Conservation (phyloP, 495 filamentous ascomycete genomes). For the Daldinia concentrica region DNA sequence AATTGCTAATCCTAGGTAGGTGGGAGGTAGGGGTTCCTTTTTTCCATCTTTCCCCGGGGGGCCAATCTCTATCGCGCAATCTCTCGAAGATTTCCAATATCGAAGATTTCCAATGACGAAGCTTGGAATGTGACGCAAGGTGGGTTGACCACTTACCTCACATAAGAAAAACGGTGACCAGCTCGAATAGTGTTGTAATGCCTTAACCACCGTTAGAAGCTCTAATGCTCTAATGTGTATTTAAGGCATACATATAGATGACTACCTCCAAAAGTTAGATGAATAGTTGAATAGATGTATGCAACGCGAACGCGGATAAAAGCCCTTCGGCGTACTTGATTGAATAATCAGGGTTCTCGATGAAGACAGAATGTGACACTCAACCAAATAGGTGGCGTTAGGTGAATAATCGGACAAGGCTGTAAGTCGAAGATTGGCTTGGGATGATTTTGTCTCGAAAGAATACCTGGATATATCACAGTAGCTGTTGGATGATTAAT, state of each 20-base stretch:
- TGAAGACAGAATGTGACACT: conserved; percentile 21
- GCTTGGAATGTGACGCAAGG: not conserved
- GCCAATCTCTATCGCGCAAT: not conserved
- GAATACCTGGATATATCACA: not conserved
- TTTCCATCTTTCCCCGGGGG: not conserved
- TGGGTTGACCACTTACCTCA: not conserved
- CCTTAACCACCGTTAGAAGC: not conserved
- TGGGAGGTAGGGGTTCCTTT: conserved; percentile 5
- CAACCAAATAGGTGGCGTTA: conserved; percentile 12
- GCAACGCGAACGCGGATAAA: not conserved
- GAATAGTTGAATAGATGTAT: conserved; percentile 1
- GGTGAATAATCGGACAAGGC: conserved; percentile 23
- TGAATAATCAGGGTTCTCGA: conserved; percentile 20
- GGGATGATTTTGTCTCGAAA: conserved; percentile 29
- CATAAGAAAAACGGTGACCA: not conserved
- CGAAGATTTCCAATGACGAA: not conserved
- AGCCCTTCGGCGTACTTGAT: conserved; percentile 3
- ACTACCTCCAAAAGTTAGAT: too few species aligned
- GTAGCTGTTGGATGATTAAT: conserved; percentile 16
- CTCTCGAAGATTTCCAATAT: not conserved
- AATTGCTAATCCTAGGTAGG: conserved; percentile 9
- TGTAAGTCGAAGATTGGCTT: conserved; percentile 29
- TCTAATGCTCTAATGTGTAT: too few species aligned
- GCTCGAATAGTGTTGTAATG: not conserved
- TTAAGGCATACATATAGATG: too few species aligned